These are phyloP conservation scores for Asterella californica DNA, from an alignment of 225 moss, liverwort and hornwort genomes.

Conservation along the genomic window DNA sequence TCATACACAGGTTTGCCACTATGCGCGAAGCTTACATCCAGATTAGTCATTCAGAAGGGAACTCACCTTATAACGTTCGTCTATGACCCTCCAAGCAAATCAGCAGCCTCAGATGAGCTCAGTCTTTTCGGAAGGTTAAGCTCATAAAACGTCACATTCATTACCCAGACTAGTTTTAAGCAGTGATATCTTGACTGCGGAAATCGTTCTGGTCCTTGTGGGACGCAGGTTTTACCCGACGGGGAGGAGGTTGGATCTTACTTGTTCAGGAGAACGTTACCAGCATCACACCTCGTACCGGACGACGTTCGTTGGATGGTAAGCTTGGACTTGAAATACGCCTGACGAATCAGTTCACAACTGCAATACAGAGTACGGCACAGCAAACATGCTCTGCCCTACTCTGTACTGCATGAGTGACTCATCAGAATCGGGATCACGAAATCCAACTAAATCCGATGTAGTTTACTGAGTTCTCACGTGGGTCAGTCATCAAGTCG, in stretches of 20 bases:
- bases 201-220: not conserved
- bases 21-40: not conserved
- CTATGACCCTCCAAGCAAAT: not conserved
- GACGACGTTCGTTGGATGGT: constrained; percentile 99
- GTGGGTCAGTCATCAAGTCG: too few relatives aligned
- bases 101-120: not conserved
- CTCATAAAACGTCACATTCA: not conserved
- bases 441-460: not conserved
- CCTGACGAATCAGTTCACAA: not conserved
- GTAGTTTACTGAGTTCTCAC: not conserved
- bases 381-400: not conserved
- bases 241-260: constrained; percentile 98
- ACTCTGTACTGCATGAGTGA: not conserved
- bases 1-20: constrained; percentile 81
- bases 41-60: not conserved
- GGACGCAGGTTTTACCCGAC: constrained; percentile 78
- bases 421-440: not conserved
- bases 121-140: not conserved
- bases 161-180: not conserved
- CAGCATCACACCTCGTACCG: constrained; percentile 72
- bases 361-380: too few relatives aligned
- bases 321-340: constrained; percentile 10
- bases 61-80: not conserved
- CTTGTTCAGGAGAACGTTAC: constrained; percentile 83
- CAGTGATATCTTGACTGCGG: not conserved